These are phyloP conservation scores for Peltaster fructicola DNA, from an alignment of 2,329 filamentous ascomycete genomes.

Conservation along the genomic window DNA sequence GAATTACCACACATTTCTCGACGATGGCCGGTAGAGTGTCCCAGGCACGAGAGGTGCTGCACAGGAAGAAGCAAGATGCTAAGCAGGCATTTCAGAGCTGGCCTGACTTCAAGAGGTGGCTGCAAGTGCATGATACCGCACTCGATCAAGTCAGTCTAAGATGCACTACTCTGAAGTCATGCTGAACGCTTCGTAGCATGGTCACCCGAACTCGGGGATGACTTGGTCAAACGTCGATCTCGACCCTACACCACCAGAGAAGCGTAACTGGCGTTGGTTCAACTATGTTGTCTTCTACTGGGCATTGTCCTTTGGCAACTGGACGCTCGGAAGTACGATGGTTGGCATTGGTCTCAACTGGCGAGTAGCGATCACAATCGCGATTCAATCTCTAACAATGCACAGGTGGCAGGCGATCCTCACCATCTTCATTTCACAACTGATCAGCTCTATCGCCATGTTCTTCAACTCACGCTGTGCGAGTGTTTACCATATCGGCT, in stretches of 20 bases:
- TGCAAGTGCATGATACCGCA: slow-evolving; percentile 9
- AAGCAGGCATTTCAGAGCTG: slow-evolving; percentile 10
- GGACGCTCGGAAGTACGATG: slow-evolving; percentile 17
- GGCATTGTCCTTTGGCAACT: slow-evolving; percentile 19
- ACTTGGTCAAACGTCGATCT: slow-evolving; percentile 13
- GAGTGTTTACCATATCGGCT: slow-evolving; percentile 21
- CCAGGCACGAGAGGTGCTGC: no score
- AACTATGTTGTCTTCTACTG: slow-evolving; percentile 19
- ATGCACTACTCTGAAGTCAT: neutral
- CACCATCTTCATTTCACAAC: slow-evolving; percentile 1
- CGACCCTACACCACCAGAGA: slow-evolving; percentile 9
- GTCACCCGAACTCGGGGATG: slow-evolving; percentile 4
- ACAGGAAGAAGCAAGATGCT: slow-evolving; percentile 6
- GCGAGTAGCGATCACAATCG: slow-evolving; percentile 17
- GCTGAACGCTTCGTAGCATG: slow-evolving; percentile 4
- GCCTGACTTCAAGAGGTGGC: slow-evolving; percentile 9
- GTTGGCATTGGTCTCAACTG: slow-evolving; percentile 18
- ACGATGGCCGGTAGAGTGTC: no score
- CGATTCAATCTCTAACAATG: slow-evolving; percentile 12
- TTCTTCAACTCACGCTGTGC: slow-evolving; percentile 20
- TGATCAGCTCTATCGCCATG: slow-evolving; percentile 13
- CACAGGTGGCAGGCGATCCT: slow-evolving; percentile 1
- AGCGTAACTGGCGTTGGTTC: slow-evolving; percentile 15
- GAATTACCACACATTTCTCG: no score
- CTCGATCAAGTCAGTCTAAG: slow-evolving; percentile 6